These are phyloP conservation scores for Leucocoprinus leucothites DNA, from an alignment of 768 basidiomycete genomes.

Conservation along the genomic window DNA sequence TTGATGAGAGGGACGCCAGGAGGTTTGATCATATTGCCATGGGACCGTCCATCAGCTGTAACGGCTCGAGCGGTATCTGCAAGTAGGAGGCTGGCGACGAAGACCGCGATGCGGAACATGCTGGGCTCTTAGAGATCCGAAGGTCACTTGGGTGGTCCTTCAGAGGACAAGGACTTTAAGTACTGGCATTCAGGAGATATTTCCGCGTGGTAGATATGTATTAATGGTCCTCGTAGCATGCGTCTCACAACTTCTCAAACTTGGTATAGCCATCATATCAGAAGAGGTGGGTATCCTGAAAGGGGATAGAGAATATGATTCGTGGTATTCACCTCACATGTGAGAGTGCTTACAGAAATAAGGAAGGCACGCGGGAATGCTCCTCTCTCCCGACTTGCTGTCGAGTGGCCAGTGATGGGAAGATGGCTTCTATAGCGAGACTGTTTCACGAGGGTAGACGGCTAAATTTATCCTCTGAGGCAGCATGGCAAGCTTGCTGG, in stretches of 20 bases:
- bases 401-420: not conserved
- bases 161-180: not conserved
- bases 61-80: slow-evolving; percentile 22
- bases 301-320: not conserved
- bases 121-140: slow-evolving; percentile 9
- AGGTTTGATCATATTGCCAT: slow-evolving; percentile 39
- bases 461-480: slow-evolving; percentile 2
- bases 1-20: slow-evolving; percentile 34
- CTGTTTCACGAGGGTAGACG: not conserved
- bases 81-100: slow-evolving; percentile 18
- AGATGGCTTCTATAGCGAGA: not conserved
- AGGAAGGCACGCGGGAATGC: not conserved
- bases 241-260: not conserved
- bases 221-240: slow-evolving; percentile 4
- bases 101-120: slow-evolving; percentile 20
- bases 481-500: not conserved
- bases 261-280: not conserved
- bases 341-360: not conserved
- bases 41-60: slow-evolving; percentile 32
- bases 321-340: not conserved
- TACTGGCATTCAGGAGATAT: not conserved
- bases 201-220: slow-evolving; percentile 4
- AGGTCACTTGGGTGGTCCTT: not conserved
- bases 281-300: not conserved
- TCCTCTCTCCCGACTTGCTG: not conserved